Base-by-base conservation (phyloP, 2,329 filamentous ascomycete species). In the Penicillium sp. region DNA sequence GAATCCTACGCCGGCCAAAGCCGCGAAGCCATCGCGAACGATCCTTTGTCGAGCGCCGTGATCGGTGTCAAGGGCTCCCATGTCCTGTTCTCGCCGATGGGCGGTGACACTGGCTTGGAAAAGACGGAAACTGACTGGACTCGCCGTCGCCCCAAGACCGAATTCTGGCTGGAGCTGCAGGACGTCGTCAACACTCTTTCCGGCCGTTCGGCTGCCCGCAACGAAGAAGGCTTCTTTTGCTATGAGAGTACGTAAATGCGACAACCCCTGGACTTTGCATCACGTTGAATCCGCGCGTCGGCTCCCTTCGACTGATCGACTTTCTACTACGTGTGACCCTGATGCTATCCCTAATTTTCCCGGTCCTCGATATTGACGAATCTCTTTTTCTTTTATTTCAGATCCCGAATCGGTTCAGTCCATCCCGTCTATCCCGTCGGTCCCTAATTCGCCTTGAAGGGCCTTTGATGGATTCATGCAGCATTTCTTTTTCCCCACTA, bases 21-120 rank as follows among this genome's bases (percentile, higher is more conserved):
- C 28, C 78, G 79, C 50, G 74, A 81, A 31, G 81, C 84, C 51
- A 86, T 95, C 52, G 81, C 82, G 51, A 77, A 80, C 23, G 87
- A 96, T 63, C 80, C 84, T 4, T 73, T 84, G 67, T 89, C 85
- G 43, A 78, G 85, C 2, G 77, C 82, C 0, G 89, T 98, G 31
- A 97, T 98, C 62, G 93, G 93, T 22, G 91, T 98, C 66, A 85
- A 88, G 70, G 90, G 90, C 18, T 89, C 89, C 1, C 83, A 86
- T 61, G 87, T 98, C 8, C 81, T 90, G n/a, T 95, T 97, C 68
- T 85, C 82, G 7, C 77, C 86, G 0, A 87, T 97, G 80, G 79
- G 71, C 13, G 72, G 71, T 5, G 57, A 60, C 1, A 50, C 84
- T 60, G 78, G 81, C 35, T 78, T 97, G 7, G 93, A 97, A 74